Evolutionary conservation across 139 green algal genomes (phyloP).

Genomic region (Ettlia oleoabundans): DNA sequence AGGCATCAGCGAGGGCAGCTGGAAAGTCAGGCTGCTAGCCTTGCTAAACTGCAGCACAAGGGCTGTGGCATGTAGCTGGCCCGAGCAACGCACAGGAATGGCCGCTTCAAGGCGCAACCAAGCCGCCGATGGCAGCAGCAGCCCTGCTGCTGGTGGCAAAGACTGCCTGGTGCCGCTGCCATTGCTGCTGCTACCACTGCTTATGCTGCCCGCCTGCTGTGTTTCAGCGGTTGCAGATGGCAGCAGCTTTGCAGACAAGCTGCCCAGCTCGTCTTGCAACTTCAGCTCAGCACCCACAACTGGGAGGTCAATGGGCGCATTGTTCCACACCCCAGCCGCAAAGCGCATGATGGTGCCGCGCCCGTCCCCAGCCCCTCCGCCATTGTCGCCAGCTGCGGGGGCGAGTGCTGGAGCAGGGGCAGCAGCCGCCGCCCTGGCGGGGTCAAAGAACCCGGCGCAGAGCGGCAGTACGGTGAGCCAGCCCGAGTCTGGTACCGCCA

Average conservation of each 20-base stretch:
- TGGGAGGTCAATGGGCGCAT: slow-evolving; percentile 40
- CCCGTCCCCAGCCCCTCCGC: neutral
- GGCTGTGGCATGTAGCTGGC: neutral
- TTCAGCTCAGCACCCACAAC: slow-evolving; percentile 12
- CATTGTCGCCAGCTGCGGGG: neutral
- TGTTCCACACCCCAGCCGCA: slow-evolving; percentile 44
- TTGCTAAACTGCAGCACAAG: neutral
- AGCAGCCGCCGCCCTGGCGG: neutral
- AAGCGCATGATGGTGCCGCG: slow-evolving; percentile 18
- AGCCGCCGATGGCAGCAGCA: neutral
- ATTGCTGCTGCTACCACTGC: neutral
- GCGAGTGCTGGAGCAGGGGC: neutral
- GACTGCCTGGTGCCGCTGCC: neutral
- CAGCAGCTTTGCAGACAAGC: too few relatives aligned
- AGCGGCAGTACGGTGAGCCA: slow-evolving; percentile 31
- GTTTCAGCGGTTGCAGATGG: neutral
- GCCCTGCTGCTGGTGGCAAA: neutral
- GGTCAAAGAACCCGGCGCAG: slow-evolving; percentile 10
- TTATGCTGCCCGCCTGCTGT: neutral
- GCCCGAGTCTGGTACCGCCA: neutral
- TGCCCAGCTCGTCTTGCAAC: neutral
- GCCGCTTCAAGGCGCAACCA: slow-evolving; percentile 14
- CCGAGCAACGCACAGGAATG: slow-evolving; percentile 22
- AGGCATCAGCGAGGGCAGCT: slow-evolving; percentile 1
- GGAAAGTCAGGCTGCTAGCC: slow-evolving; percentile 8